Evolutionary conservation across 805 yeast species (phyloP).

Genomic region (Wickerhamomyces bisporus): DNA sequence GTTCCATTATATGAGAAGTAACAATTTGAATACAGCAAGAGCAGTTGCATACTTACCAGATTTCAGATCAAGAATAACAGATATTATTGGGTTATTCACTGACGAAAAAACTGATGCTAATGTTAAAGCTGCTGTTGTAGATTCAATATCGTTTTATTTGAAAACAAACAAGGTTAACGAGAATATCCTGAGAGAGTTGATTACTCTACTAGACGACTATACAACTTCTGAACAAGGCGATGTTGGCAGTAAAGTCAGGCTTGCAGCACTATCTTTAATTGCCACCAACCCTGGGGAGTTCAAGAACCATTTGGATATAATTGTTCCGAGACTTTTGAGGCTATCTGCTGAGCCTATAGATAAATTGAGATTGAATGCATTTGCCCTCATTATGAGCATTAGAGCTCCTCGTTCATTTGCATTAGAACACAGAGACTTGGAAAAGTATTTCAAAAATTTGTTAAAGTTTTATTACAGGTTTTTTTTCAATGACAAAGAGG

Average conservation of each 20-base stretch:
- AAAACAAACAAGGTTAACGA: conserved; percentile 1
- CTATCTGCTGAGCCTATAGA: conserved; percentile 62
- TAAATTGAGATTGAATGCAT: conserved; percentile 40
- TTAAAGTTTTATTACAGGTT: conserved; percentile 19
- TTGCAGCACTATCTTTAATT: conserved; percentile 41
- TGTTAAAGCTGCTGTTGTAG: conserved; percentile 11
- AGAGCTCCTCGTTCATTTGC: conserved; percentile 17
- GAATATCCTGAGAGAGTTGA: conserved; percentile 7
- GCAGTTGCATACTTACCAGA: conserved; percentile 27
- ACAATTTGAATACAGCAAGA: conserved; percentile 33
- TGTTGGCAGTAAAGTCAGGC: conserved; percentile 76
- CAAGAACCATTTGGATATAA: conserved; percentile 2
- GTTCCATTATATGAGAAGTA: conserved; percentile 32
- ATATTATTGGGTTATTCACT: conserved; percentile 10
- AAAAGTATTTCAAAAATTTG: conserved; percentile 27
- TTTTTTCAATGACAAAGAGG: conserved; percentile 8
- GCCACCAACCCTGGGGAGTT: conserved; percentile 21
- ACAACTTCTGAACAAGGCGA: conserved; percentile 81
- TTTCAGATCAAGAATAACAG: conserved; percentile 6
- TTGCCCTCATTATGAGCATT: conserved; percentile 30
- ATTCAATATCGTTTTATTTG: conserved; percentile 14
- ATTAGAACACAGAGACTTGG: conserved; percentile 11
- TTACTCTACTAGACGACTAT: conserved; percentile 63
- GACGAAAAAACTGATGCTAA: conserved; percentile 22
- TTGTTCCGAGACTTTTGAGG: conserved; percentile 40